Evolutionary conservation across 1,284 basidiomycete genomes (phyloP).

Genomic region (Melampsora occidentalis): DNA sequence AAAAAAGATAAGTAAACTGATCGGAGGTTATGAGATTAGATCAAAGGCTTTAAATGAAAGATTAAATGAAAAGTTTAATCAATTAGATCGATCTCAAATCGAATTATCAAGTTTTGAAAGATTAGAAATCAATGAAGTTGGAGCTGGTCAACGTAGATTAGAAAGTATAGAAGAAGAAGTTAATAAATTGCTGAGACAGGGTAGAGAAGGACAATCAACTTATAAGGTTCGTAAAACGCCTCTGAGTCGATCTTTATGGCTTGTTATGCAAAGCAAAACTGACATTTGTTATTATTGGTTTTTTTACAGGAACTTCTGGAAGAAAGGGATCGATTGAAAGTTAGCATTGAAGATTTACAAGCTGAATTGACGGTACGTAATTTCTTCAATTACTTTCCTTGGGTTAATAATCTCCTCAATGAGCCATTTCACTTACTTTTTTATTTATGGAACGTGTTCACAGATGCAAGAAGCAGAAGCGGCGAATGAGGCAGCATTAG

Average conservation of each 20-base stretch:
- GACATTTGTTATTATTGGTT: not conserved
- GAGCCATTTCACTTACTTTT: not conserved
- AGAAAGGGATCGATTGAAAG: constrained; percentile 4
- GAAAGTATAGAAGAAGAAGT: constrained; percentile 78
- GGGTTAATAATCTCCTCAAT: not conserved
- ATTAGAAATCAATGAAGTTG: constrained; percentile 69
- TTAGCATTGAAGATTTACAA: constrained; percentile 30
- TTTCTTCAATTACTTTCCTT: not conserved
- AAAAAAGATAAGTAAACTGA: constrained; percentile 80
- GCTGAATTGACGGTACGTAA: constrained; percentile 30
- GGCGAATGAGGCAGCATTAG: constrained; percentile 34
- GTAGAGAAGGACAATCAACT: constrained; percentile 24
- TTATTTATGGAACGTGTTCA: not conserved
- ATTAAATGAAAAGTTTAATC: constrained; percentile 60
- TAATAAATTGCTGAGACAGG: constrained; percentile 54
- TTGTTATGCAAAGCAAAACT: too few species aligned
- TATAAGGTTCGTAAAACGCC: constrained; percentile 23
- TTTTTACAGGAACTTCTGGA: constrained; percentile 17
- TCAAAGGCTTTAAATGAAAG: constrained; percentile 68
- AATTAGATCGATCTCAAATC: constrained; percentile 61
- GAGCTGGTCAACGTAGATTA: constrained; percentile 70
- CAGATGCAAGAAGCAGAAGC: constrained; percentile 31
- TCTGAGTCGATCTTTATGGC: too few species aligned
- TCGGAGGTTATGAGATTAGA: constrained; percentile 86
- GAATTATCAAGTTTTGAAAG: constrained; percentile 75